Conservation (phyloP, 2,329 filamentous ascomycete species). For the Aspergillus amoenus region DNA sequence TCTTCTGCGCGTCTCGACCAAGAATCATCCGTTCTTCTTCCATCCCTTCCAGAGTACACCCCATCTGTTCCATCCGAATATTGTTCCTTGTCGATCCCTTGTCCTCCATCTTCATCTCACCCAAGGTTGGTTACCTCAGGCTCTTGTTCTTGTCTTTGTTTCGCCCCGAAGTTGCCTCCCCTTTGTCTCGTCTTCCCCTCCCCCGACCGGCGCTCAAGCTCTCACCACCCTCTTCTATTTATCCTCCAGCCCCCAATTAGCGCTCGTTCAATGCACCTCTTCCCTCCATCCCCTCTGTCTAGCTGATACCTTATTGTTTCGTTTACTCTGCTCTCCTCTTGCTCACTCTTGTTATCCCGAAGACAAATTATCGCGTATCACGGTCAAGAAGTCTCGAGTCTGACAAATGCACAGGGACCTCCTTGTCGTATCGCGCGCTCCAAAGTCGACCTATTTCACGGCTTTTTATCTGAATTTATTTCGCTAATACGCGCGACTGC, state of each 20-base stretch:
- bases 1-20: conserved; percentile 29
- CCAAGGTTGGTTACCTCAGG: conserved; percentile 17
- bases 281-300: conserved; percentile 3
- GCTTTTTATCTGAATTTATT: conserved; percentile 11
- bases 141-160: conserved; percentile 4
- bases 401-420: conserved; percentile 12
- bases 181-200: conserved; percentile 4
- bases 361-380: background rate
- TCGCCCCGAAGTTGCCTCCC: conserved; percentile 1
- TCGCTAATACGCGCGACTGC: conserved; percentile 10
- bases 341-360: background rate
- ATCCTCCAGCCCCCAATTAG: conserved; percentile 10
- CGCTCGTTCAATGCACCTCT: conserved; percentile 9
- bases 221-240: conserved; percentile 1
- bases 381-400: background rate
- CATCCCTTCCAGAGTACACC: conserved; percentile 16
- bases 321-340: background rate
- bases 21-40: conserved; percentile 15
- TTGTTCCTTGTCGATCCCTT: conserved; percentile 12
- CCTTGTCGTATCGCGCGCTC: conserved; percentile 15
- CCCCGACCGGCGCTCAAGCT: conserved; percentile 4
- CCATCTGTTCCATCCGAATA: conserved; percentile 13
- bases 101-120: conserved; percentile 5
- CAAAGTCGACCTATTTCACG: conserved; percentile 7
- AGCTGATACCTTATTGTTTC: background rate